Evolutionary conservation across 495 filamentous ascomycete genomes (phyloP).

Genomic region (Aspergillus haitiensis): DNA sequence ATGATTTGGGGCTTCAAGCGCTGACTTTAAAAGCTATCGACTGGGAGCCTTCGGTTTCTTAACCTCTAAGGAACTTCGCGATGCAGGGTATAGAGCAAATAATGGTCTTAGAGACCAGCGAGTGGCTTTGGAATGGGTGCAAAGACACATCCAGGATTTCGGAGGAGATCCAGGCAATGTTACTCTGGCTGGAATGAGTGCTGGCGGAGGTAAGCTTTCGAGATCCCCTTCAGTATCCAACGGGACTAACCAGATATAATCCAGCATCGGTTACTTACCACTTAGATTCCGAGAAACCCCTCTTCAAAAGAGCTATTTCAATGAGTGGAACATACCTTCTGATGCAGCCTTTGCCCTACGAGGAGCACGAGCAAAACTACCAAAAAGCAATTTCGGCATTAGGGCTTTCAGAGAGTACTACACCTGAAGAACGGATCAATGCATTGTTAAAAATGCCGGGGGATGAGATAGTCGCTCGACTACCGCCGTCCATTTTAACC

Average conservation of each 20-base stretch:
- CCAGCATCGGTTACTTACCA: conserved; percentile 40
- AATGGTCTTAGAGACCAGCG: conserved; percentile 40
- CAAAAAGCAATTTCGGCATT: conserved; percentile 34
- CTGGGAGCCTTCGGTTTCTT: conserved; percentile 53
- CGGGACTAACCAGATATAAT: conserved; percentile 8
- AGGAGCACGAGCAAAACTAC: conserved; percentile 40
- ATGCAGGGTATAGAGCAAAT: conserved; percentile 35
- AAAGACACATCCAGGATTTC: conserved; percentile 48
- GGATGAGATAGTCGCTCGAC: conserved; percentile 33
- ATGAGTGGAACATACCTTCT: conserved; percentile 44
- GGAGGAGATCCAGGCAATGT: conserved; percentile 68
- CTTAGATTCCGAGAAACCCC: conserved; percentile 35
- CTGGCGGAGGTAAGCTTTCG: conserved; percentile 52
- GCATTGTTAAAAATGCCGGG: conserved; percentile 33
- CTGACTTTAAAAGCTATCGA: conserved; percentile 37
- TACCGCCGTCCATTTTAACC: conserved; percentile 27
- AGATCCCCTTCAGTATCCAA: not conserved
- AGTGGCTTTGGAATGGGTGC: conserved; percentile 38
- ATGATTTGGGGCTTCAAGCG: not conserved
- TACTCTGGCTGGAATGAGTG: conserved; percentile 64
- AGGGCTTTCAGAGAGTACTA: conserved; percentile 30
- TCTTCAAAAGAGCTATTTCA: conserved; percentile 42
- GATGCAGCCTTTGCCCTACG: conserved; percentile 30
- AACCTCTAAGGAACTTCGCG: conserved; percentile 40
- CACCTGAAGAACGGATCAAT: conserved; percentile 33